Percentiles rank a stretch among this genome's conserved stretches.
Evolutionary conservation across 2,329 filamentous ascomycete genomes (phyloP).

Genomic region (Fusarium compactum): DNA sequence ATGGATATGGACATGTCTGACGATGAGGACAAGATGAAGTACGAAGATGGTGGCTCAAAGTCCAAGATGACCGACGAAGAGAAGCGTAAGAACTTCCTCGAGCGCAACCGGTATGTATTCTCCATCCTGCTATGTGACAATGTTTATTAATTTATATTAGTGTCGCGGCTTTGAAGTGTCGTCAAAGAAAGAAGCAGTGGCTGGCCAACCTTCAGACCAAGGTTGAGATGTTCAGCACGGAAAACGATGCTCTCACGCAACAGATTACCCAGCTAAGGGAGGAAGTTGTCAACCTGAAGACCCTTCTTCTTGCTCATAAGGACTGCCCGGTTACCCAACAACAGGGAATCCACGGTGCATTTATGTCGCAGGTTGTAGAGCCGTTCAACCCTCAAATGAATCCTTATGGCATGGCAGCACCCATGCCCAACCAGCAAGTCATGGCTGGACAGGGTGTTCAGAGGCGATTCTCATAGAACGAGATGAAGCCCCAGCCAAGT

Average conservation of each 20-base stretch:
- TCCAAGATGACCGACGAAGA: slow-evolving; percentile 76
- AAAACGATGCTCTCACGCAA: slow-evolving; percentile 87
- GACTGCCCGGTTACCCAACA: slow-evolving; percentile 94
- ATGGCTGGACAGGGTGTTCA: slow-evolving; percentile 68
- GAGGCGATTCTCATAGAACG: slow-evolving; percentile 67
- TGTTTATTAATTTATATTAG: slow-evolving; percentile 59
- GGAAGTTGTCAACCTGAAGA: slow-evolving; percentile 95
- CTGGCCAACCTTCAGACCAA: slow-evolving; percentile 93
- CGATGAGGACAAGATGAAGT: slow-evolving; percentile 59
- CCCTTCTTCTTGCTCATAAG: slow-evolving; percentile 91
- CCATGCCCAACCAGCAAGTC: slow-evolving; percentile 65
- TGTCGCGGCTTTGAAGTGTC: slow-evolving; percentile 95
- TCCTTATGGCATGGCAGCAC: slow-evolving; percentile 68
- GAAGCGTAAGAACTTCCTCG: slow-evolving; percentile 97
- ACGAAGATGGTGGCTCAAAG: slow-evolving; percentile 41
- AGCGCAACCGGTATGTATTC: slow-evolving; percentile 85
- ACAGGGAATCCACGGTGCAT: slow-evolving; percentile 72
- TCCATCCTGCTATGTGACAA: background rate
- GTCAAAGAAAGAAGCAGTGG: slow-evolving; percentile 99
- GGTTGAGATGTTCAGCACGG: slow-evolving; percentile 90
- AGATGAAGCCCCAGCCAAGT: slow-evolving; percentile 18
- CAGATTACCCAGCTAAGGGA: slow-evolving; percentile 89
- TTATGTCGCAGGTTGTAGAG: slow-evolving; percentile 68
- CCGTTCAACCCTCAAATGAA: slow-evolving; percentile 68
- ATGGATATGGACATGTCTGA: slow-evolving; percentile 60